phyloP scores from a whole-genome alignment of 2,329 filamentous ascomycete genomes.

The Alternaria hordeiaustralica region DNA sequence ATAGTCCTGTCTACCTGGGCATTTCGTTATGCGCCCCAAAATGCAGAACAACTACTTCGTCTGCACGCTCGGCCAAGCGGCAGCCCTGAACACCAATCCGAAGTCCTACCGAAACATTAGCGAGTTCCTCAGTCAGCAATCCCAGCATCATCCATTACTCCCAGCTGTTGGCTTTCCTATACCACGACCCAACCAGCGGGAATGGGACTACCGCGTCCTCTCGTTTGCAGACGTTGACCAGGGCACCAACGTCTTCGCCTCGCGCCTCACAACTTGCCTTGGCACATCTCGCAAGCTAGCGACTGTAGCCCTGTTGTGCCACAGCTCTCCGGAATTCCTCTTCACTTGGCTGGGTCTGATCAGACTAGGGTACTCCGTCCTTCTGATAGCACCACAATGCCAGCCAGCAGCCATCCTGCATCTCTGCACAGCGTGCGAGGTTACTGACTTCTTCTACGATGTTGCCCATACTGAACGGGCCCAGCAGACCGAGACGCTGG shows the following conservation, averaged over 20 bases:
- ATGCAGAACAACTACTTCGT: conserved; percentile 62
- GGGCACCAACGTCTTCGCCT: conserved; percentile 48
- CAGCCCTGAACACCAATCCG: conserved; percentile 41
- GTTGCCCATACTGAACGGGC: conserved; percentile 46
- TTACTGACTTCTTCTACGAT: conserved; percentile 56
- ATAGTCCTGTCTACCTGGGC: background rate
- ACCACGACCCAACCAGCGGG: conserved; percentile 21
- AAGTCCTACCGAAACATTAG: conserved; percentile 56
- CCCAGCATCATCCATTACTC: conserved; percentile 43
- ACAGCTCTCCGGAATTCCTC: conserved; percentile 64
- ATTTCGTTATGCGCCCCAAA: background rate
- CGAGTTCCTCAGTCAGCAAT: conserved; percentile 59
- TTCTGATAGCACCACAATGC: conserved; percentile 63
- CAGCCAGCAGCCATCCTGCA: conserved; percentile 58
- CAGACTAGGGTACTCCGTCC: conserved; percentile 59
- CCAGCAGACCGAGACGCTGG: conserved; percentile 27
- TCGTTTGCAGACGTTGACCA: conserved; percentile 46
- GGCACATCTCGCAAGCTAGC: conserved; percentile 17
- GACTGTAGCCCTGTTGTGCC: conserved; percentile 61
- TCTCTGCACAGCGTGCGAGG: conserved; percentile 58
- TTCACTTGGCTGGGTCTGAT: conserved; percentile 67
- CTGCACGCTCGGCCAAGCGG: conserved; percentile 66
- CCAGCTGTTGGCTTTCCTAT: conserved; percentile 61
- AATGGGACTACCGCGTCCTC: conserved; percentile 41
- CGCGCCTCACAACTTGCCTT: conserved; percentile 30